Percentiles rank a stretch among this genome's conserved stretches.
Conservation (phyloP, 2,329 filamentous ascomycete species). For the Penicillium sumatraense region DNA sequence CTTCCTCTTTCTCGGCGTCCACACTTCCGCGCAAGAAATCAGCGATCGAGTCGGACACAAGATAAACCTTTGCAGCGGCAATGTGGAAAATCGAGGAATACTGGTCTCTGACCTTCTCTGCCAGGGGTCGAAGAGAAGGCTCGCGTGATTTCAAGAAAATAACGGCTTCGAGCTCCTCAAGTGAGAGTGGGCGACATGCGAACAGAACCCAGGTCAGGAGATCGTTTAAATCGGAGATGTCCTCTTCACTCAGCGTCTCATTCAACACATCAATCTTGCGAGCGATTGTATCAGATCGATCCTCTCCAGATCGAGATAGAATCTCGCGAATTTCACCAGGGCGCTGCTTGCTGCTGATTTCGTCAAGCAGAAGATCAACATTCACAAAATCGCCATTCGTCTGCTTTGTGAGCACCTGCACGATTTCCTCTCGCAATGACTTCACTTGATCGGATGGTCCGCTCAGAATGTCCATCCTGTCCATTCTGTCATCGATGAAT, state of each 20-base stretch:
- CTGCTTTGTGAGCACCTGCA: conserved; percentile 18
- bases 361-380: conserved; percentile 27
- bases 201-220: conserved; percentile 28
- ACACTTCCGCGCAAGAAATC: conserved; percentile 17
- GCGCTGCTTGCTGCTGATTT: conserved; percentile 31
- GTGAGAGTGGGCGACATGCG: conserved; percentile 1
- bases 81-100: conserved; percentile 29
- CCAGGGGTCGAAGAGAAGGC: conserved; percentile 29
- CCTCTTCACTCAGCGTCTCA: conserved; percentile 28
- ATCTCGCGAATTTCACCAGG: conserved; percentile 31
- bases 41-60: conserved; percentile 29
- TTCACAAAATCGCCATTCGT: conserved; percentile 30
- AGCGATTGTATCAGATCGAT: conserved; percentile 29
- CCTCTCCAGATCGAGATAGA: conserved; percentile 27
- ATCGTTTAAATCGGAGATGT: conserved; percentile 32
- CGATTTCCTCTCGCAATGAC: conserved; percentile 19
- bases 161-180: conserved; percentile 25
- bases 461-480: conserved; percentile 31
- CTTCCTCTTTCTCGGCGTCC: background rate
- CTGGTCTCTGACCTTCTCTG: conserved; percentile 28
- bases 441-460: conserved; percentile 23
- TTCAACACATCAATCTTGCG: conserved; percentile 17
- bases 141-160: conserved; percentile 28
- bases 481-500: conserved; percentile 27
- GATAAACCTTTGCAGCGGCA: conserved; percentile 9